Conservation (phyloP, 2,329 filamentous ascomycete genomes). For the Pyricularia sp. region DNA sequence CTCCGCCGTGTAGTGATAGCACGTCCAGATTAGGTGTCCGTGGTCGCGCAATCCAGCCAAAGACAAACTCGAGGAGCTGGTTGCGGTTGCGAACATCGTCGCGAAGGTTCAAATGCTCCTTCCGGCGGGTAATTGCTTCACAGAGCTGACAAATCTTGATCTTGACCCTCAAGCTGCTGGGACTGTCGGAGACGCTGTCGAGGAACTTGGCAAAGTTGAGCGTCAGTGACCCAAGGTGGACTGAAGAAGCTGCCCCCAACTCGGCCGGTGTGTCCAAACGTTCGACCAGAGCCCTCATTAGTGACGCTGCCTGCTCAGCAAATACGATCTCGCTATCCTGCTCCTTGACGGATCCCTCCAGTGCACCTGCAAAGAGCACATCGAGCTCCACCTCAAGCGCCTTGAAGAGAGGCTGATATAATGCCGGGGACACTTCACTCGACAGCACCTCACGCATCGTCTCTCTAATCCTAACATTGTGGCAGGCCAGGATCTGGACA, state of each 20-base stretch:
- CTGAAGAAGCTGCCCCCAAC: conserved; percentile 45
- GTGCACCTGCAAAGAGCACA: conserved; percentile 43
- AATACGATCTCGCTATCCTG: conserved; percentile 51
- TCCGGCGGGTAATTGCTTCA: conserved; percentile 51
- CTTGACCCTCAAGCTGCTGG: conserved; percentile 47
- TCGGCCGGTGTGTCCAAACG: conserved; percentile 50
- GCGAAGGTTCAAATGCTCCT: conserved; percentile 54
- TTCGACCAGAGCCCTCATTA: conserved; percentile 51
- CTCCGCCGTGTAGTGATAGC: conserved; percentile 19
- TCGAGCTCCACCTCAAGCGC: conserved; percentile 53
- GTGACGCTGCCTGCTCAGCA: conserved; percentile 52
- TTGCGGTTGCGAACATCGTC: conserved; percentile 58
- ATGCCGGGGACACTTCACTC: conserved; percentile 46
- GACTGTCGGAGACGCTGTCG: conserved; percentile 41
- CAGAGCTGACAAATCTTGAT: conserved; percentile 57
- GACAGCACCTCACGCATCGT: conserved; percentile 54
- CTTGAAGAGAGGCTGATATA: conserved; percentile 51
- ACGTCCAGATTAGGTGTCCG: conserved; percentile 35
- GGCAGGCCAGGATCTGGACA: conserved; percentile 51
- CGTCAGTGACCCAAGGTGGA: conserved; percentile 50
- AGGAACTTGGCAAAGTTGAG: conserved; percentile 56
- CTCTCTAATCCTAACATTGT: conserved; percentile 51
- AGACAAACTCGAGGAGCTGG: conserved; percentile 54
- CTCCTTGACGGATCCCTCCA: conserved; percentile 33
- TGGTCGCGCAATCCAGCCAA: conserved; percentile 54